Evolutionary conservation across 805 yeast genomes (phyloP).

Genomic region (Metschnikowia peoriensis): DNA sequence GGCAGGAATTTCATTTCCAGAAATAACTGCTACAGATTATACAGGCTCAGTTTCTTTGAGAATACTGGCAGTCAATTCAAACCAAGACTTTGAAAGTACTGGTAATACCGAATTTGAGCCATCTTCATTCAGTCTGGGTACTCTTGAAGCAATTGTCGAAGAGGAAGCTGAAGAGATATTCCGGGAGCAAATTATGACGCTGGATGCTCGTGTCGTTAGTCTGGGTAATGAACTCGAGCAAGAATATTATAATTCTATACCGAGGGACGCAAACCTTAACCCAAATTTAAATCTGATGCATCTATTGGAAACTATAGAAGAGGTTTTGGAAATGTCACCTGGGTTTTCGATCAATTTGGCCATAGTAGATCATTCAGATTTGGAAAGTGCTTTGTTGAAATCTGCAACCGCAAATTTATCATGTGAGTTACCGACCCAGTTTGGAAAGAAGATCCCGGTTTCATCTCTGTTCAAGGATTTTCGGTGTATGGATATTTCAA

Average conservation of each 20-base stretch:
- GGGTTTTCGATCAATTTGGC: neutral
- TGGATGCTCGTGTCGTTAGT: neutral
- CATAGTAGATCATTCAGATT: neutral
- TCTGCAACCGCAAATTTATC: too few relatives aligned
- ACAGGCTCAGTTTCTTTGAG: too few relatives aligned
- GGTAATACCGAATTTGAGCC: neutral
- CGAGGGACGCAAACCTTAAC: neutral
- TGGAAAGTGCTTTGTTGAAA: neutral
- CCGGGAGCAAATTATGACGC: neutral
- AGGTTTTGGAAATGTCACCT: neutral
- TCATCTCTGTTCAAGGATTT: neutral
- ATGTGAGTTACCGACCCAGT: too few relatives aligned
- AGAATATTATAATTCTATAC: neutral
- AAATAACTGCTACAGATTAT: too few relatives aligned
- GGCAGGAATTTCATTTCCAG: too few relatives aligned
- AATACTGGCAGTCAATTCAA: too few relatives aligned
- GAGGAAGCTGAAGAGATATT: neutral
- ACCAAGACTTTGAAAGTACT: neutral
- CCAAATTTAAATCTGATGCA: neutral
- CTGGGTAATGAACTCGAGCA: neutral
- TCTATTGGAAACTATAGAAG: neutral
- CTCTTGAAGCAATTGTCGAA: neutral
- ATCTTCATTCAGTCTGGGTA: neutral
- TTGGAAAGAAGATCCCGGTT: neutral
- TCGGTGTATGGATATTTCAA: neutral